Conservation (phyloP, 2,329 filamentous ascomycete genomes). For the Colletotrichum nymphaeae region DNA sequence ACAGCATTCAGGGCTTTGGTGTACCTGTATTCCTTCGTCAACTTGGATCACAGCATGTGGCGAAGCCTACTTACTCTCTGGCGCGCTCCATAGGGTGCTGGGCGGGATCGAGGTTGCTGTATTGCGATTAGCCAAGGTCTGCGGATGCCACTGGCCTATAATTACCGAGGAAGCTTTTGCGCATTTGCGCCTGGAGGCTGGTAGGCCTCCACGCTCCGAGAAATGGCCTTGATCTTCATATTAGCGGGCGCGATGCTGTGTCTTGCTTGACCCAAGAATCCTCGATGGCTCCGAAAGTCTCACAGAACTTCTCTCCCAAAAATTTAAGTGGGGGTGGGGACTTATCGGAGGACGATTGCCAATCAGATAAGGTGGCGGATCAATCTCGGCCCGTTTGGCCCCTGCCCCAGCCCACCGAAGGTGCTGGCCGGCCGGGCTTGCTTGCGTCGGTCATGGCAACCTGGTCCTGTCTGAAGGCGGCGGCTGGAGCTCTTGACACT, state of each 20-base stretch:
- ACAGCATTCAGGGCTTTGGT: conserved; percentile 76
- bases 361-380: conserved; percentile 22
- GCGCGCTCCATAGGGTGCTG: conserved; percentile 93
- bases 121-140: conserved; percentile 7
- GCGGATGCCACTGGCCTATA: not conserved
- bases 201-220: conserved; percentile 71
- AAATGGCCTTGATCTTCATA: conserved; percentile 75
- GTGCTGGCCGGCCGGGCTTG: not conserved
- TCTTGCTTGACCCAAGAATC: conserved; percentile 13
- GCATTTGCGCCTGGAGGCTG: conserved; percentile 76
- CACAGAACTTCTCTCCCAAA: conserved; percentile 36
- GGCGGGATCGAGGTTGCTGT: conserved; percentile 81
- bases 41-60: conserved; percentile 51
- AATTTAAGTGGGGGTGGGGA: conserved; percentile 37
- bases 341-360: conserved; percentile 31
- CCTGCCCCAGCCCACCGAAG: conserved; percentile 13
- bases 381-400: conserved; percentile 14
- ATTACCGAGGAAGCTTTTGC: conserved; percentile 63
- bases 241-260: conserved; percentile 20
- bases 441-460: conserved; percentile 36
- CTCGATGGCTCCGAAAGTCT: conserved; percentile 1
- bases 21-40: conserved; percentile 42
- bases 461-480: conserved; percentile 29
- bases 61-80: conserved; percentile 81
- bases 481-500: conserved; percentile 34